Evolutionary conservation across 1,139 yeast species (phyloP).

Genomic region (Kodamaea sp.): DNA sequence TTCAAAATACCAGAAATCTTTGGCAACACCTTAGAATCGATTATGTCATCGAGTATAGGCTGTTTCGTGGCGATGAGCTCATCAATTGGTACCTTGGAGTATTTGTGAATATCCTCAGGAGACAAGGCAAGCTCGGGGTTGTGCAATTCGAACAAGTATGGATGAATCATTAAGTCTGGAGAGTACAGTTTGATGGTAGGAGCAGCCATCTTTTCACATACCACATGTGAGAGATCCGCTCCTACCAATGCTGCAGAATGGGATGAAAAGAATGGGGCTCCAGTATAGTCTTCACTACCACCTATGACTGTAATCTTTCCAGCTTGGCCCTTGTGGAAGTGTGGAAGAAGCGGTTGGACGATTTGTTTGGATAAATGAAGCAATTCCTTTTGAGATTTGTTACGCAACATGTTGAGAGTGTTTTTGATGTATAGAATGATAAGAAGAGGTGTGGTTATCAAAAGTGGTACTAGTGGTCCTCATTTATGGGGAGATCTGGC

Average conservation of each 20-base stretch:
- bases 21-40: conserved; percentile 51
- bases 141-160: conserved; percentile 56
- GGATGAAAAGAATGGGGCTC: conserved; percentile 92
- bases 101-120: conserved; percentile 17
- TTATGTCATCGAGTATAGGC: conserved; percentile 26
- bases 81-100: conserved; percentile 17
- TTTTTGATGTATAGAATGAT: too few species aligned
- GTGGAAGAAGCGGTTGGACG: conserved; percentile 75
- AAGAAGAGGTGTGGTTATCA: too few species aligned
- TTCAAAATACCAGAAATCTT: conserved; percentile 56
- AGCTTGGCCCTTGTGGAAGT: conserved; percentile 89
- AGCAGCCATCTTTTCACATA: conserved; percentile 81
- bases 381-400: conserved; percentile 47
- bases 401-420: conserved; percentile 24
- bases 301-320: conserved; percentile 89
- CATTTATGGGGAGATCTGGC: too few species aligned
- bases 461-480: too few species aligned
- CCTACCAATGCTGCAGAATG: conserved; percentile 85
- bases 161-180: conserved; percentile 96
- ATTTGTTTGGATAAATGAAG: conserved; percentile 50
- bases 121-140: conserved; percentile 16
- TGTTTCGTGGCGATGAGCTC: conserved; percentile 18
- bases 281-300: conserved; percentile 94
- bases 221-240: conserved; percentile 83
- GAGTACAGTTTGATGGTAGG: conserved; percentile 81